Evolutionary conservation across 2,329 filamentous ascomycete species (phyloP).

Genomic region (Alternaria panax): DNA sequence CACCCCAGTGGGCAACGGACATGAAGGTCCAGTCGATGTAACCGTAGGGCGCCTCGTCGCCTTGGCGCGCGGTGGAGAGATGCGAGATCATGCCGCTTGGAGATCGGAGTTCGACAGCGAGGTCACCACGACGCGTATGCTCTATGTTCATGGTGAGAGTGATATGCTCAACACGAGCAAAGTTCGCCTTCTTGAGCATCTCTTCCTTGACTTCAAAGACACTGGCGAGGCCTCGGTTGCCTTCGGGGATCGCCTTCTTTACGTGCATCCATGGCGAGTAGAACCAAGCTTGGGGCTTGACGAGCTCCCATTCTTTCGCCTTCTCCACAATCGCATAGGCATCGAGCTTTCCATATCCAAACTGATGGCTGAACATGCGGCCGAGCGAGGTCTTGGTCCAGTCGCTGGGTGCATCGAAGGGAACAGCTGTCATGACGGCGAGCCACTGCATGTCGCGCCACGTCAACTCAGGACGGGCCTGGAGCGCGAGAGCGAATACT

Average conservation of each 20-base stretch:
- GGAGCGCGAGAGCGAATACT: slow-evolving; percentile 86
- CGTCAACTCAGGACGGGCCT: slow-evolving; percentile 82
- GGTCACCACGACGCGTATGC: slow-evolving; percentile 84
- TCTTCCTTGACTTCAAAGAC: slow-evolving; percentile 82
- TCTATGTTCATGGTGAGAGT: slow-evolving; percentile 97
- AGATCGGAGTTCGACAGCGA: slow-evolving; percentile 90
- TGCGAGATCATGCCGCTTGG: slow-evolving; percentile 83
- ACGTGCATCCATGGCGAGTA: slow-evolving; percentile 95
- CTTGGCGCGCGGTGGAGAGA: slow-evolving; percentile 75
- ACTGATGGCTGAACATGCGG: slow-evolving; percentile 91
- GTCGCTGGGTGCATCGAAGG: slow-evolving; percentile 76
- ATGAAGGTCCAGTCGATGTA: slow-evolving; percentile 99
- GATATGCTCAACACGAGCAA: slow-evolving; percentile 89
- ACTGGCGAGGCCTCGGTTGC: slow-evolving; percentile 77
- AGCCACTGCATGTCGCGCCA: slow-evolving; percentile 98
- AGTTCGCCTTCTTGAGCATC: slow-evolving; percentile 81
- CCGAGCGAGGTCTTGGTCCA: slow-evolving; percentile 85
- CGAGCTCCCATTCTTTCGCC: slow-evolving; percentile 83
- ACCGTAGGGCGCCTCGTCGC: slow-evolving; percentile 71
- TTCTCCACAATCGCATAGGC: slow-evolving; percentile 83
- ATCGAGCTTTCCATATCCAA: slow-evolving; percentile 95
- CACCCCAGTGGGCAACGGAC: slow-evolving; percentile 97
- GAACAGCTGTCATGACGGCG: slow-evolving; percentile 82
- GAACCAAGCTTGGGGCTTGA: slow-evolving; percentile 96
- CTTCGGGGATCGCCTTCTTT: slow-evolving; percentile 84